phyloP scores from a whole-genome alignment of 2,329 filamentous ascomycete genomes.

The Colletotrichum plurivorum region DNA sequence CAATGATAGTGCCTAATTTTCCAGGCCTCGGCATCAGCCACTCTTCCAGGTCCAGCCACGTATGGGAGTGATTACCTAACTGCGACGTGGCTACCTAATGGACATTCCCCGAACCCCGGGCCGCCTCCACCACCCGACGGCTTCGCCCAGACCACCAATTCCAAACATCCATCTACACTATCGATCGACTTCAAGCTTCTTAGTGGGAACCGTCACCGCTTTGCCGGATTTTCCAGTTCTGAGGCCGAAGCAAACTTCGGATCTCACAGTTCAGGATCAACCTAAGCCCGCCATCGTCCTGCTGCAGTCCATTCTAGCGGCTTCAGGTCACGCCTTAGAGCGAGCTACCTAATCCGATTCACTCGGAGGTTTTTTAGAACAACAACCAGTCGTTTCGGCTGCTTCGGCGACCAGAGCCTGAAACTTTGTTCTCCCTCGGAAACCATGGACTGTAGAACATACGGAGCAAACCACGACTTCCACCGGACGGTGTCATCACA shows the following conservation, averaged over 20 bases:
- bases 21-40: conserved; percentile 26
- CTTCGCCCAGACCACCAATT: not conserved
- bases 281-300: too few species aligned
- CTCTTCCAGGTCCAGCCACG: conserved; percentile 2
- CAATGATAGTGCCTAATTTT: conserved; percentile 30
- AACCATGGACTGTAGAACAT: not conserved
- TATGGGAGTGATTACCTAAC: not conserved
- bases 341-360: not conserved
- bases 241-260: too few species aligned
- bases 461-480: not conserved
- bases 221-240: too few species aligned
- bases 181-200: too few species aligned
- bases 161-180: not conserved
- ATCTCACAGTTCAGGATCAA: too few species aligned
- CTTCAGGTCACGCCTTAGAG: not conserved
- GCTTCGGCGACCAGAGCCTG: not conserved
- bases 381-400: not conserved
- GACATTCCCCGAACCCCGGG: too few species aligned
- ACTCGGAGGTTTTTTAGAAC: too few species aligned
- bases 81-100: too few species aligned
- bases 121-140: not conserved
- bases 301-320: too few species aligned
- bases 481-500: too few species aligned
- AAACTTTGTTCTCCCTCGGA: not conserved
- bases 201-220: too few species aligned